Evolutionary conservation across 179 eudicot genomes (phyloP).

Genomic region (Gypsophila paniculata): DNA sequence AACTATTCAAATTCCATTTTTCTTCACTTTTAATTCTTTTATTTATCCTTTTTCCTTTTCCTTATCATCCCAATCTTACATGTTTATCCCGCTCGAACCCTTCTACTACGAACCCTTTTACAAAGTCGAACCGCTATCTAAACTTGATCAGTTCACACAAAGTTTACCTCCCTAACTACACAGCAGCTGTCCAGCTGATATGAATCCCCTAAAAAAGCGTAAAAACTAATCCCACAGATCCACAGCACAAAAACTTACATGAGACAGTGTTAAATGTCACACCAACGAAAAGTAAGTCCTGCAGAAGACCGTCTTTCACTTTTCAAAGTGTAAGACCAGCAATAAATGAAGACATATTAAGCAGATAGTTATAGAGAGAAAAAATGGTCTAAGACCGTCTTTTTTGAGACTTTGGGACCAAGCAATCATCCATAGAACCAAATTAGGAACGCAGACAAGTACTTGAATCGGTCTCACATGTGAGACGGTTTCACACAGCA

Average conservation of each 20-base stretch:
- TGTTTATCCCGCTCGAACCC: too few species aligned
- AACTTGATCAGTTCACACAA: background rate
- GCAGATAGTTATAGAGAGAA: too few species aligned
- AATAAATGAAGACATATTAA: too few species aligned
- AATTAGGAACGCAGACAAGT: background rate
- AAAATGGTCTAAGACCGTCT: too few species aligned
- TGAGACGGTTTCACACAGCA: too few species aligned
- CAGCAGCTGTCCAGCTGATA: background rate
- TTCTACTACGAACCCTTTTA: background rate
- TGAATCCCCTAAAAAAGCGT: background rate
- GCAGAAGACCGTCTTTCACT: too few species aligned
- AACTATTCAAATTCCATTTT: too few species aligned
- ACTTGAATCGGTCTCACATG: background rate
- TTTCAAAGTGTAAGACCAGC: too few species aligned
- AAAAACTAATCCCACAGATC: background rate
- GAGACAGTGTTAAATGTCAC: background rate
- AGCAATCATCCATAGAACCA: background rate
- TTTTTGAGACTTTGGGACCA: background rate
- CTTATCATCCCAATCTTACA: too few species aligned
- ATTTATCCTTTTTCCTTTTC: too few species aligned
- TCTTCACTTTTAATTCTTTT: too few species aligned
- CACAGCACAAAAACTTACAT: background rate
- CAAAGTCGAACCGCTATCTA: background rate
- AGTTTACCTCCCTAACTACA: background rate
- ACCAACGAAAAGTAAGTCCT: too few species aligned